These are phyloP conservation scores for Diplodia seriata DNA, from an alignment of 2,329 filamentous ascomycete species.

Conservation along the genomic window DNA sequence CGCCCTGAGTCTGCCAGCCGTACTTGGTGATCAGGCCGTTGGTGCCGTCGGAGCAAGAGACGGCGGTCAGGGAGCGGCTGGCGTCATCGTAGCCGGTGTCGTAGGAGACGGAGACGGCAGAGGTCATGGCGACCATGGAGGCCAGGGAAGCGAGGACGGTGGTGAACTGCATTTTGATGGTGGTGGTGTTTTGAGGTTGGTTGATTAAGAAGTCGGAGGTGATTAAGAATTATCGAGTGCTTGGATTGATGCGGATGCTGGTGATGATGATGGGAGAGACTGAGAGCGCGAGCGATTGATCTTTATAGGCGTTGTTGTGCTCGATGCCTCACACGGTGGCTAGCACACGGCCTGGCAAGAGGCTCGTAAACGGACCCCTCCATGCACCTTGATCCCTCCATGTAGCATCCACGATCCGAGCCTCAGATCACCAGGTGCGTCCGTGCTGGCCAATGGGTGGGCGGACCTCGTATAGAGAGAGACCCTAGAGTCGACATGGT, in stretches of 20 bases:
- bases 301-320: conserved; percentile 12
- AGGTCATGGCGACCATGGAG: conserved; percentile 31
- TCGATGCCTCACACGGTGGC: not conserved
- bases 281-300: not conserved
- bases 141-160: conserved; percentile 31
- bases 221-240: conserved; percentile 5
- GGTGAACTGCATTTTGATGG: conserved; percentile 33
- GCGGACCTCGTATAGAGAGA: conserved; percentile 15
- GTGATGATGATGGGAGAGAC: conserved; percentile 23
- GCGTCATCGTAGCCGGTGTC: conserved; percentile 73
- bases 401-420: conserved; percentile 22
- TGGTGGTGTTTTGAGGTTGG: conserved; percentile 1
- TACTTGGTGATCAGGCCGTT: conserved; percentile 71
- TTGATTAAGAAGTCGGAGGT: not conserved
- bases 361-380: conserved; percentile 21
- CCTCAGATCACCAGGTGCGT: conserved; percentile 24
- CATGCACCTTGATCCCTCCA: not conserved
- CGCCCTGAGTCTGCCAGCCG: conserved; percentile 61
- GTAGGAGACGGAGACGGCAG: conserved; percentile 64
- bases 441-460: conserved; percentile 12
- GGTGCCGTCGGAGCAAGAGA: conserved; percentile 71
- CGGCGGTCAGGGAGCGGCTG: conserved; percentile 59
- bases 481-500: conserved; percentile 11
- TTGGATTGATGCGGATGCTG: conserved; percentile 22
- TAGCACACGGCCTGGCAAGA: conserved; percentile 1